Percentiles rank a stretch among this genome's conserved stretches.
These are phyloP conservation scores for Trichosporon sp. DNA, from an alignment of 1,284 basidiomycete genomes.

Conservation along the genomic window DNA sequence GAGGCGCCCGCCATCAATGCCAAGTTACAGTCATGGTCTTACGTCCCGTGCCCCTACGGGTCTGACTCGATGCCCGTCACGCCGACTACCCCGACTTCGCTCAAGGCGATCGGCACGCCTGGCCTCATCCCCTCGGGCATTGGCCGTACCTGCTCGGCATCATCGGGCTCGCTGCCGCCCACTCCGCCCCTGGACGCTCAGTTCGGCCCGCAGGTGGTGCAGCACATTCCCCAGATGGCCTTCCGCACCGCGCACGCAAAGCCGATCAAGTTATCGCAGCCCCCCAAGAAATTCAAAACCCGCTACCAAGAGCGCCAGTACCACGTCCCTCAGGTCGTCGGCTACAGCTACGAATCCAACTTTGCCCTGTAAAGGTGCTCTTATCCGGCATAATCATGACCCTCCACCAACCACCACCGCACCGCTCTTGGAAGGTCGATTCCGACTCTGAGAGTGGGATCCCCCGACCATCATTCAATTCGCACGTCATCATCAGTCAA, in stretches of 20 bases:
- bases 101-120: neutral
- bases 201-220: neutral
- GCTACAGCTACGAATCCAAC: neutral
- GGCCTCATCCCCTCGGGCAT: neutral
- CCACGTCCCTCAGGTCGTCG: neutral
- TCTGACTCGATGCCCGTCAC: slow-evolving; percentile 1
- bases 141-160: neutral
- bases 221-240: neutral
- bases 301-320: neutral
- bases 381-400: no score
- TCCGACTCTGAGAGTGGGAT: neutral
- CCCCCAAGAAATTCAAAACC: neutral
- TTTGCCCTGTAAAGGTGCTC: neutral
- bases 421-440: neutral
- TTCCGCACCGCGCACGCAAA: slow-evolving; percentile 1
- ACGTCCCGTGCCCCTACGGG: neutral
- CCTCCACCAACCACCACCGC: neutral
- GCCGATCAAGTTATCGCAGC: slow-evolving; percentile 3
- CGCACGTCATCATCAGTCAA: neutral
- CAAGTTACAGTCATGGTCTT: neutral
- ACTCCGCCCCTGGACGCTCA: neutral
- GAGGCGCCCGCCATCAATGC: neutral
- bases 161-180: slow-evolving; percentile 1
- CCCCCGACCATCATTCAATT: neutral
- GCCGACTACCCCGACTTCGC: neutral